A percentile compares a stretch with the other conserved stretches of the same genome.
phyloP scores from a whole-genome alignment of 2,329 filamentous ascomycete genomes.

The Calonectria honghensis region DNA sequence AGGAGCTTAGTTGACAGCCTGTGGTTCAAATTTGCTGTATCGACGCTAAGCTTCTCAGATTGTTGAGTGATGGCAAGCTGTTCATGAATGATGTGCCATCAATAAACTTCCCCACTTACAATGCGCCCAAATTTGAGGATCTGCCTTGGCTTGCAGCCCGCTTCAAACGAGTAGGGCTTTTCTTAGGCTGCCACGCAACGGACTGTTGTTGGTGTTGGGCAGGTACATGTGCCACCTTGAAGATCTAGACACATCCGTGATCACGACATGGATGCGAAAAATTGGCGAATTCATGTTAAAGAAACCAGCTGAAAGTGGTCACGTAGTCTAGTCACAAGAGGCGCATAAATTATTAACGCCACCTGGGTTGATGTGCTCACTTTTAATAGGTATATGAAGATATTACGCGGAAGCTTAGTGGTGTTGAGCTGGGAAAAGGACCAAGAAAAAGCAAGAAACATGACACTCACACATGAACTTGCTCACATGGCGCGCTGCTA shows the following conservation, averaged over 20 bases:
- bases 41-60: neutral
- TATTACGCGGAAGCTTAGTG: neutral
- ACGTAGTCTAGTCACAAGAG: neutral
- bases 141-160: neutral
- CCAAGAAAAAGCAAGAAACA: neutral
- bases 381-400: neutral
- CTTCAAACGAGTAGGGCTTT: neutral
- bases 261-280: neutral
- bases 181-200: neutral
- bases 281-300: neutral
- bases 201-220: neutral
- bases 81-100: neutral
- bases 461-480: neutral
- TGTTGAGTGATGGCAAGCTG: neutral
- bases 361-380: neutral
- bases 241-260: neutral
- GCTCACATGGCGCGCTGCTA: neutral
- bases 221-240: neutral
- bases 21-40: too few relatives aligned
- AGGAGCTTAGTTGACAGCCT: too few relatives aligned
- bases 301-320: neutral
- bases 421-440: neutral
- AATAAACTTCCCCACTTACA: neutral
- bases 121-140: neutral
- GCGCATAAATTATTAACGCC: neutral